Conservation (phyloP, 1,284 basidiomycete genomes). For the Ustilago esculenta region DNA sequence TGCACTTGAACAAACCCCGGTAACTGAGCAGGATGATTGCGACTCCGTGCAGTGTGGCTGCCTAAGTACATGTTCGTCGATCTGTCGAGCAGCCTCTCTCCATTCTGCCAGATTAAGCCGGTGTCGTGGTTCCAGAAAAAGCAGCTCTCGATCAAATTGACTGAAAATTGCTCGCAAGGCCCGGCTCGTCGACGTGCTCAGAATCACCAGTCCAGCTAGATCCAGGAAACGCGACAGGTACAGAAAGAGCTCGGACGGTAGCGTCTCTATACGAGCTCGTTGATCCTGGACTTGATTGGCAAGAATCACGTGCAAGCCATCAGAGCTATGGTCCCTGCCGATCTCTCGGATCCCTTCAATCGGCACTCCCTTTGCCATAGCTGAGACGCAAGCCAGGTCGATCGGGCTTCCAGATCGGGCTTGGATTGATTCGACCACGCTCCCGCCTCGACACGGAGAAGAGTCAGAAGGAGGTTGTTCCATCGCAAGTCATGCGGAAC, state of each 20-base stretch:
- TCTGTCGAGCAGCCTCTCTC: constrained; percentile 26
- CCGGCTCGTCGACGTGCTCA: constrained; percentile 21
- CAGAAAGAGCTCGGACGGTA: constrained; percentile 30
- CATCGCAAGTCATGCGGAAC: no score
- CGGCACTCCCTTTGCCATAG: no score
- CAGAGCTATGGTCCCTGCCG: no score
- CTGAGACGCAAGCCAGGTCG: no score
- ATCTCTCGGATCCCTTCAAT: no score
- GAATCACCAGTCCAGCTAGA: constrained; percentile 12
- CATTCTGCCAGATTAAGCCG: constrained; percentile 34
- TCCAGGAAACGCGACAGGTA: constrained; percentile 35
- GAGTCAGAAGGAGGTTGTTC: no score
- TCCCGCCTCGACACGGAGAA: no score
- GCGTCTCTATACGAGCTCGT: constrained; percentile 9
- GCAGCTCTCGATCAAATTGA: constrained; percentile 33
- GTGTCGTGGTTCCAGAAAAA: constrained; percentile 31
- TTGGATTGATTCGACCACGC: no score
- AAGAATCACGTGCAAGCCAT: no score
- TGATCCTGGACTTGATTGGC: not conserved
- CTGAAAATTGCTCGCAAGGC: constrained; percentile 9
- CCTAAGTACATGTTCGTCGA: constrained; percentile 1
- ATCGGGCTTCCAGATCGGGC: no score
- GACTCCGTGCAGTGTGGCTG: not conserved
- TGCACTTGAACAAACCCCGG: no score
- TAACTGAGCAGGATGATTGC: not conserved